Conservation (phyloP, 768 basidiomycete genomes). For the Mrakia gelida region DNA sequence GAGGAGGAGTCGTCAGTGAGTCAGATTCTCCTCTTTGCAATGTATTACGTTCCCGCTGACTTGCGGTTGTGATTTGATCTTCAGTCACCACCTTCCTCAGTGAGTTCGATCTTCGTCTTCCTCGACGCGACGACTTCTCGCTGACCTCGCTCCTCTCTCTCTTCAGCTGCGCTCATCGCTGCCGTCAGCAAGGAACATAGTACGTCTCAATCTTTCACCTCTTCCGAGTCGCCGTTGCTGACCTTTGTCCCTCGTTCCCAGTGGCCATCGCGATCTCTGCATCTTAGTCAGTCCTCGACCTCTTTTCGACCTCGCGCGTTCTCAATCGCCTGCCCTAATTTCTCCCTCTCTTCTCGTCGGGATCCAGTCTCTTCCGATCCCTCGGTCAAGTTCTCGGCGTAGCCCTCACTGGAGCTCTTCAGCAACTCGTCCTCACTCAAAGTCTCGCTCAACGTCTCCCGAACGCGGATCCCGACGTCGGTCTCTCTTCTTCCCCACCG, state of each 20-base stretch:
- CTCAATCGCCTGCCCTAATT: background rate
- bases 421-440: constrained; percentile 36
- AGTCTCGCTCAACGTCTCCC: background rate
- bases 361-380: constrained; percentile 36
- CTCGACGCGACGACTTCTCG: background rate
- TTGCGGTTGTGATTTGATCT: background rate
- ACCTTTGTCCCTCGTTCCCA: constrained; percentile 1
- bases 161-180: constrained; percentile 5
- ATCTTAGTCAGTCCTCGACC: constrained; percentile 31
- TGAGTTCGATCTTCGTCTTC: background rate
- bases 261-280: constrained; percentile 41
- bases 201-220: background rate
- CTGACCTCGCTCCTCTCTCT: background rate
- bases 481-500: background rate
- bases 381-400: constrained; percentile 43
- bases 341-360: background rate
- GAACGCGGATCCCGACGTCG: background rate
- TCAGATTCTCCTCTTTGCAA: background rate
- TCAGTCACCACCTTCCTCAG: constrained; percentile 5
- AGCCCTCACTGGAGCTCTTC: constrained; percentile 39
- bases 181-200: constrained; percentile 11
- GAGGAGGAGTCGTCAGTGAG: constrained; percentile 18
- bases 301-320: background rate
- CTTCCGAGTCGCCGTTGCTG: background rate
- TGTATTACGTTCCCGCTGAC: too few species aligned